phyloP scores from a whole-genome alignment of 768 basidiomycete genomes.

The Cystobasidium tubakii region DNA sequence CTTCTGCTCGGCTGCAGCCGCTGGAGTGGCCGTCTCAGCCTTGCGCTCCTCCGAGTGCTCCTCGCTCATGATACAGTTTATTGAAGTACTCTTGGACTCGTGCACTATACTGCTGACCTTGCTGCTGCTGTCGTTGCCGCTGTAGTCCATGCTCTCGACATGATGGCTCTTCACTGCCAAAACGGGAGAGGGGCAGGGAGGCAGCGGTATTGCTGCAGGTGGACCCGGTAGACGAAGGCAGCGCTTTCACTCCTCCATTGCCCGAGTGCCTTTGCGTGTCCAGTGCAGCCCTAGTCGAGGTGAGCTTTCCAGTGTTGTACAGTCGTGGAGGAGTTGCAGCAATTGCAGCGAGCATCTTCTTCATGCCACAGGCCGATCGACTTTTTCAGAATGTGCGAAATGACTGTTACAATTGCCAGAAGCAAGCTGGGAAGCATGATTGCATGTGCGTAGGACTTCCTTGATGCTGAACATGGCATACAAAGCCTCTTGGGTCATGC shows the following conservation, averaged over 20 bases:
- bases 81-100: background rate
- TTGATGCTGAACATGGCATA: too few species aligned
- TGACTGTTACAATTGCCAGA: too few species aligned
- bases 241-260: background rate
- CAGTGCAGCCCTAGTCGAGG: background rate
- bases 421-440: too few species aligned
- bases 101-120: background rate
- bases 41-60: background rate
- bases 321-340: background rate
- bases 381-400: background rate
- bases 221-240: background rate
- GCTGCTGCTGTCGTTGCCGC: background rate
- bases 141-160: slow-evolving; percentile 2
- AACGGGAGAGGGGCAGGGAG: slow-evolving; percentile 13
- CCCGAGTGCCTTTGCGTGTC: background rate
- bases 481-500: too few species aligned
- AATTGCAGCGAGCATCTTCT: background rate
- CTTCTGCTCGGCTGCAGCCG: background rate
- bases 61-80: background rate
- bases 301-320: too few species aligned
- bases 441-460: too few species aligned
- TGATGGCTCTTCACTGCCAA: slow-evolving; percentile 7
- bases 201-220: background rate
- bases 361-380: background rate
- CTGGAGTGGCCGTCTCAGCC: background rate